Evolutionary conservation across 1,284 basidiomycete species (phyloP).

Genomic region (Paramarasmius palmivorus): DNA sequence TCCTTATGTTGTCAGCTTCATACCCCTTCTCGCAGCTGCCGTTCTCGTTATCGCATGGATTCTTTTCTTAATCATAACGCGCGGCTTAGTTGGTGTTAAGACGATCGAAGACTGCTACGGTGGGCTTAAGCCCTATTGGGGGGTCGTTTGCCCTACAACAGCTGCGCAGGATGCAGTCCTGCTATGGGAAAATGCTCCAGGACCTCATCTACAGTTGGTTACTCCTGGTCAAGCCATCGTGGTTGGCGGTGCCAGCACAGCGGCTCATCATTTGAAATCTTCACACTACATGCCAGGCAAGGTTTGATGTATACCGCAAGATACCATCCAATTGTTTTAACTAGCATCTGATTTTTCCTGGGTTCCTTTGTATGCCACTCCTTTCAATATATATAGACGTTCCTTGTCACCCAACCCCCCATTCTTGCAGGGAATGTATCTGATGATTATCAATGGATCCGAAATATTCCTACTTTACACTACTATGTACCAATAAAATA

Average conservation of each 20-base stretch:
- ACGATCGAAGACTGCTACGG: constrained; percentile 6
- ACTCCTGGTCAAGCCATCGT: neutral
- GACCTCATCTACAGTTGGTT: constrained; percentile 5
- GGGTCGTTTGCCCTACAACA: constrained; percentile 1
- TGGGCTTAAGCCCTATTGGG: constrained; percentile 8
- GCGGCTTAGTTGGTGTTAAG: neutral
- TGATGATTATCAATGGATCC: too few relatives aligned
- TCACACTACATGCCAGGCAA: too few relatives aligned
- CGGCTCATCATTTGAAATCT: neutral
- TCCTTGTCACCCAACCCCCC: too few relatives aligned
- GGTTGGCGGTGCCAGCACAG: neutral
- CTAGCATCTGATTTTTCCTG: too few relatives aligned
- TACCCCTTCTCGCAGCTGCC: constrained; percentile 7
- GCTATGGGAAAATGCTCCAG: constrained; percentile 1
- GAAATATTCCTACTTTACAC: too few relatives aligned
- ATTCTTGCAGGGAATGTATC: too few relatives aligned
- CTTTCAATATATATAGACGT: too few relatives aligned
- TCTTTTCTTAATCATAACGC: neutral
- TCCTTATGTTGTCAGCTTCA: constrained; percentile 11
- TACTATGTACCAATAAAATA: too few relatives aligned
- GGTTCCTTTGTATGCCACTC: too few relatives aligned
- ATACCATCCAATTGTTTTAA: too few relatives aligned
- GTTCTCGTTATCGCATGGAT: neutral
- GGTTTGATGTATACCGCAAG: too few relatives aligned
- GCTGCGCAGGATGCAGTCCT: constrained; percentile 1